phyloP scores from a whole-genome alignment of 768 basidiomycete genomes.

The Boletellus emodensis region DNA sequence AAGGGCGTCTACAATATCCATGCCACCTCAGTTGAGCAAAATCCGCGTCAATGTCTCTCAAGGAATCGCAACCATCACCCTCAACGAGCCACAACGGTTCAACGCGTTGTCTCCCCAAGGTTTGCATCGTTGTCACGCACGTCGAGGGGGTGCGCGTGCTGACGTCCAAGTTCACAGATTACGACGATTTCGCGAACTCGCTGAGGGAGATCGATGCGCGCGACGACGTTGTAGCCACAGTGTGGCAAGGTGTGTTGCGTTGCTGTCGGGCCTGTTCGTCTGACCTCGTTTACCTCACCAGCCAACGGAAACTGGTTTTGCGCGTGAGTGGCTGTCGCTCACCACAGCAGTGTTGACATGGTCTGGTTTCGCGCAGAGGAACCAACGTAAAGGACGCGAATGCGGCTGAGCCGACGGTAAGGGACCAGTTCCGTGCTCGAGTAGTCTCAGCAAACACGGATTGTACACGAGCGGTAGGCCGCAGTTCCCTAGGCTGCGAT shows the following conservation, averaged over 20 bases:
- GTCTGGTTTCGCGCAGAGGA: slow-evolving; percentile 38
- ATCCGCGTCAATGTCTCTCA: slow-evolving; percentile 47
- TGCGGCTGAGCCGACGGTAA: slow-evolving; percentile 28
- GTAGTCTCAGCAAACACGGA: slow-evolving; percentile 55
- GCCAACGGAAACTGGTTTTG: slow-evolving; percentile 72
- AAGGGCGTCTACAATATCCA: too few relatives aligned
- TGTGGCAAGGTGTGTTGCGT: slow-evolving; percentile 55
- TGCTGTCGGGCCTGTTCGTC: not conserved
- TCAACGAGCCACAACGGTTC: slow-evolving; percentile 55
- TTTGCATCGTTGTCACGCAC: slow-evolving; percentile 21
- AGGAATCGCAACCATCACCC: slow-evolving; percentile 64
- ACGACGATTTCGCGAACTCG: slow-evolving; percentile 54
- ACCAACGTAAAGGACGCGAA: slow-evolving; percentile 45
- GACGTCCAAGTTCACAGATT: slow-evolving; percentile 40
- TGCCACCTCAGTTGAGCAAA: slow-evolving; percentile 24
- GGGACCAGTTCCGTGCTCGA: slow-evolving; percentile 43
- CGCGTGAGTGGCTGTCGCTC: slow-evolving; percentile 44
- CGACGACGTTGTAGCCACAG: slow-evolving; percentile 59
- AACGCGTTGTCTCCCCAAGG: slow-evolving; percentile 58
- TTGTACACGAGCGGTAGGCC: slow-evolving; percentile 58
- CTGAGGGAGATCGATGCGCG: slow-evolving; percentile 55
- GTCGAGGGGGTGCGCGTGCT: not conserved
- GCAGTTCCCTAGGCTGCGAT: not conserved
- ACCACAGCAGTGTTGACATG: not conserved
- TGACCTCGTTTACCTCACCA: slow-evolving; percentile 17